Base-by-base conservation (phyloP, 2,329 filamentous ascomycete species). In the Proliferodiscus dingleyae region DNA sequence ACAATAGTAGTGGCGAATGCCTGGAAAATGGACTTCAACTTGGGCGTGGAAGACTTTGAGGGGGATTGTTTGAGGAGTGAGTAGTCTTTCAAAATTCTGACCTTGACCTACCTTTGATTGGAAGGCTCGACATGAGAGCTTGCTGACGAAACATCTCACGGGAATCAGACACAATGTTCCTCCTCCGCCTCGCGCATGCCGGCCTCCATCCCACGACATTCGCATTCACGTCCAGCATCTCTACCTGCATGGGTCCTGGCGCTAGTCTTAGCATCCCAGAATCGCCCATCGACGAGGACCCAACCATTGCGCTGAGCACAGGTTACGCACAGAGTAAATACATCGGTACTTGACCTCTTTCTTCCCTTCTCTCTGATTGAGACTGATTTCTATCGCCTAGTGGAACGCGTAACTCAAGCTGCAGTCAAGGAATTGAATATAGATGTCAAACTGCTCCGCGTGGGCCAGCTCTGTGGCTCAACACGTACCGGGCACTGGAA, bases 1-100 rank as follows among this genome's bases (percentile, higher is more conserved):
- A 62, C 61, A 11, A 42, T 54, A 2, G 58, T 62, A 21, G 41
- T 61, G 22, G 54, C 59, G 15, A 60, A 59, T 50, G 60, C 60
- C 1, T 63, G 60, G 60, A 61, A 60, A 46, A 58, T 63, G 55
- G 59, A 63, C 42, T 62, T 63, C 23, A 61, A 61, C 38, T 29
- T 55, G 3, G 46, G 50, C 6, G 58, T 63, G 10, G 54, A 61
- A 39, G 51, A 56, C 36, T 64, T 64, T 23, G 59, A 63, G 41
- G 50, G 55, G 13, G 56, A 64, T 51, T 64, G 61, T 46, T 46
- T 64, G 10, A 48, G 48, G 45, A 59, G 59, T 61, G 32, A 44
- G 54, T 50, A 13, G 6, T 11, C 29, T 32, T 32, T 33, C 16
- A 22, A 10, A 33, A 37, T 2, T n/a, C 9, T 16, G 16, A 21